Conservation (phyloP, 495 filamentous ascomycete genomes). For the Baudoinia panamericana region DNA sequence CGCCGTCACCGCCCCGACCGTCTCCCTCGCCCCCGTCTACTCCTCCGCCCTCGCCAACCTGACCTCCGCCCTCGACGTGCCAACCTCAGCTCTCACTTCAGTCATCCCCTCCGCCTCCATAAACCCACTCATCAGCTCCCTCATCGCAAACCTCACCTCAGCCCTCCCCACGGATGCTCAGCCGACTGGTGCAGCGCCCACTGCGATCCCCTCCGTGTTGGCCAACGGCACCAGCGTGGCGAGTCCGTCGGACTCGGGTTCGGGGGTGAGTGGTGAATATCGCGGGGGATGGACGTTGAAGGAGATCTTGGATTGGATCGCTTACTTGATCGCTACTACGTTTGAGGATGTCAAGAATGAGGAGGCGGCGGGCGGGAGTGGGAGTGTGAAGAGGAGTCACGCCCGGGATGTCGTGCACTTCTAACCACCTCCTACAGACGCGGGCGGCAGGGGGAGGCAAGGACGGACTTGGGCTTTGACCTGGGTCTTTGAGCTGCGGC, state of each 20-base stretch:
- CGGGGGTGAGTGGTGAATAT: slow-evolving; percentile 5
- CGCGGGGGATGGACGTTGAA: too few species aligned
- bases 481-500: too few species aligned
- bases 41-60: slow-evolving; percentile 11
- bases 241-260: background rate
- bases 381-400: slow-evolving; percentile 1
- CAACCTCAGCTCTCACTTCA: slow-evolving; percentile 5
- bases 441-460: too few species aligned
- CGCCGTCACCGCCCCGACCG: slow-evolving; percentile 4
- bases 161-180: slow-evolving; percentile 1
- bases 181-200: slow-evolving; percentile 8
- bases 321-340: slow-evolving; percentile 3
- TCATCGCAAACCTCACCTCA: slow-evolving; percentile 11
- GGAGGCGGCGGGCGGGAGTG: background rate
- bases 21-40: slow-evolving; percentile 11
- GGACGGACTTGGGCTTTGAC: too few species aligned
- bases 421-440: too few species aligned
- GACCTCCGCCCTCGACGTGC: slow-evolving; percentile 5
- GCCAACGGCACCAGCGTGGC: background rate
- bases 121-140: slow-evolving; percentile 7
- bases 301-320: slow-evolving; percentile 16
- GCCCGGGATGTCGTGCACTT: slow-evolving; percentile 3
- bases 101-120: slow-evolving; percentile 11
- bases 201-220: slow-evolving; percentile 2
- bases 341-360: slow-evolving; percentile 3